A percentile compares a stretch with the other conserved stretches of the same genome.
Evolutionary conservation across 305 asterid genomes (phyloP).

Genomic region (Solanum hybrid): DNA sequence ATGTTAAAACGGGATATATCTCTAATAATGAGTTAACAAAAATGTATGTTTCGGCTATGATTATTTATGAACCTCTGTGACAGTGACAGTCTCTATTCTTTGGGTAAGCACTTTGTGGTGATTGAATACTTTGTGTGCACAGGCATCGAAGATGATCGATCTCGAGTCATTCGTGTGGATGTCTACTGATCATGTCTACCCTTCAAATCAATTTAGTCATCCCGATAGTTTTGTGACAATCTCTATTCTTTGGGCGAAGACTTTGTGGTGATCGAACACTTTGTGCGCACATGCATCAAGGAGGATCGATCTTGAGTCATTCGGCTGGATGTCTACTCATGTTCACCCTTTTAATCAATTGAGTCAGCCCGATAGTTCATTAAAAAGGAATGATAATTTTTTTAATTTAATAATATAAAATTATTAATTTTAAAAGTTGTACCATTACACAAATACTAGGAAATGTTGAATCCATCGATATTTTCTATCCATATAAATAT

Average conservation of each 20-base stretch:
- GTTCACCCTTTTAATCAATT: too few relatives aligned
- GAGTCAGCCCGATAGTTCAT: not conserved
- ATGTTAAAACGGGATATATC: not conserved
- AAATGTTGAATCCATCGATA: not conserved
- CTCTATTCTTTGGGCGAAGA: not conserved
- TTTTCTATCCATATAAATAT: not conserved
- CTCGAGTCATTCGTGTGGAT: not conserved
- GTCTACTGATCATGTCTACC: not conserved
- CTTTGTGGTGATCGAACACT: not conserved
- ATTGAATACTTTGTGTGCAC: not conserved
- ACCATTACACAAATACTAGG: not conserved
- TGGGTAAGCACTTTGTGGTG: not conserved
- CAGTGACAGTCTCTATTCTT: not conserved
- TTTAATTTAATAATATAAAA: too few relatives aligned
- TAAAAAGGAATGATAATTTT: too few relatives aligned
- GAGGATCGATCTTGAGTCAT: not conserved
- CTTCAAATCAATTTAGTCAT: not conserved
- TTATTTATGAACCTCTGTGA: not conserved
- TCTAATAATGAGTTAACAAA: not conserved
- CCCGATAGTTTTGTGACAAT: not conserved
- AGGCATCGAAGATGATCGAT: not conserved
- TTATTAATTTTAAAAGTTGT: not conserved
- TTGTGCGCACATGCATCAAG: not conserved
- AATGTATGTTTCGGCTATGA: not conserved
- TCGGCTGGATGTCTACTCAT: not conserved